Evolutionary conservation across 2,329 filamentous ascomycete genomes (phyloP).

Genomic region (Didymella arachidicola): DNA sequence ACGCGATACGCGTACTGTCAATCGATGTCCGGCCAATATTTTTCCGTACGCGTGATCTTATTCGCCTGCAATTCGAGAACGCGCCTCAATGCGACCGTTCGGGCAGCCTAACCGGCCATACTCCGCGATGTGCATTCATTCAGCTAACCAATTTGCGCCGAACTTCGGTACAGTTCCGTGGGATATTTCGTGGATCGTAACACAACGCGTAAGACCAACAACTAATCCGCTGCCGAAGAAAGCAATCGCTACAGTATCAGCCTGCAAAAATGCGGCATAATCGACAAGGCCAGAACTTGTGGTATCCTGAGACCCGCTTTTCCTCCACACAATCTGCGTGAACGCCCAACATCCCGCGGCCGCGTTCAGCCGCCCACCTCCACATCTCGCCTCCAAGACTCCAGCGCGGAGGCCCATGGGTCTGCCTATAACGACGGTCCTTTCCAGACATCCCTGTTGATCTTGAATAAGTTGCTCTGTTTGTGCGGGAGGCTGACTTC

Average conservation of each 20-base stretch:
- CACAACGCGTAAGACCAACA: slow-evolving; percentile 13
- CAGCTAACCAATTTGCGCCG: slow-evolving; percentile 5
- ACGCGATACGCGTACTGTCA: neutral
- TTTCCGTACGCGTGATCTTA: slow-evolving; percentile 7
- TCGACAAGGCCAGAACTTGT: slow-evolving; percentile 22
- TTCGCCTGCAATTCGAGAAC: slow-evolving; percentile 1
- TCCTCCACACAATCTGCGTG: slow-evolving; percentile 29
- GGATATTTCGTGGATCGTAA: slow-evolving; percentile 3
- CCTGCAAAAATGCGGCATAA: slow-evolving; percentile 4
- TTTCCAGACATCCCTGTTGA: slow-evolving; percentile 78
- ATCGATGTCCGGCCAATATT: slow-evolving; percentile 5
- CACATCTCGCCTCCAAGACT: slow-evolving; percentile 11
- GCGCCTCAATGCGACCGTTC: neutral
- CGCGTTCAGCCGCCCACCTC: slow-evolving; percentile 14
- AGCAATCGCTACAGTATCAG: slow-evolving; percentile 3
- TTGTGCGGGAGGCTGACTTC: slow-evolving; percentile 92
- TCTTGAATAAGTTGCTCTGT: slow-evolving; percentile 83
- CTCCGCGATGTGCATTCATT: slow-evolving; percentile 2
- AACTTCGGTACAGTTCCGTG: slow-evolving; percentile 18
- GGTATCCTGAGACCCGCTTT: slow-evolving; percentile 30
- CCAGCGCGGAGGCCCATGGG: slow-evolving; percentile 16
- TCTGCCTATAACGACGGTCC: slow-evolving; percentile 38
- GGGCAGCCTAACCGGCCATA: slow-evolving; percentile 3
- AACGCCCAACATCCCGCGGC: slow-evolving; percentile 27
- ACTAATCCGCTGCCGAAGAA: slow-evolving; percentile 8